Conservation (phyloP, 2,329 filamentous ascomycete genomes). For the Colletotrichum chrysophilum region DNA sequence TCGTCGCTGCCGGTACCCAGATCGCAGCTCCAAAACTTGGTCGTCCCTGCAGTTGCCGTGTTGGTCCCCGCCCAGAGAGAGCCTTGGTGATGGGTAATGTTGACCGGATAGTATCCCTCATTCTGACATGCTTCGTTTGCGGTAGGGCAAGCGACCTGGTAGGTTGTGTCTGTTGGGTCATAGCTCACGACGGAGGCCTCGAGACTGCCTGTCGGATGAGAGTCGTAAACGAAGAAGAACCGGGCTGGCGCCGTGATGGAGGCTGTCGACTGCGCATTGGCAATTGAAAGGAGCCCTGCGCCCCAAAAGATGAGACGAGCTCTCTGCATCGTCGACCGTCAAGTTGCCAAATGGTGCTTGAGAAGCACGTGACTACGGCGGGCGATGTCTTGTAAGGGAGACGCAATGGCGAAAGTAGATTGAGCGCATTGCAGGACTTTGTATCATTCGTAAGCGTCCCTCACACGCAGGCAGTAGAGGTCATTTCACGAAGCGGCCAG, state of each 20-base stretch:
- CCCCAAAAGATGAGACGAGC: background rate
- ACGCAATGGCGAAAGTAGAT: background rate
- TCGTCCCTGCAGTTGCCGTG: conserved; percentile 3
- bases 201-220: background rate
- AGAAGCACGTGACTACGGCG: background rate
- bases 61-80: conserved; percentile 8
- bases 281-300: background rate
- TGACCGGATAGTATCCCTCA: conserved; percentile 8
- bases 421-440: background rate
- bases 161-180: background rate
- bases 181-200: conserved; percentile 10
- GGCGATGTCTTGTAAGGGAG: background rate
- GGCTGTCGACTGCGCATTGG: background rate
- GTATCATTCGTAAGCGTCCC: background rate
- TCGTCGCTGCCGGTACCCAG: background rate
- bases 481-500: background rate
- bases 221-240: conserved; percentile 8
- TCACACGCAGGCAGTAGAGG: background rate
- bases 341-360: background rate
- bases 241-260: background rate
- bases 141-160: background rate
- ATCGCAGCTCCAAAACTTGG: conserved; percentile 1
- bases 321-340: background rate
- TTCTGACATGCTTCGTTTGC: background rate
- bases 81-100: background rate